A percentile compares a stretch with the other conserved stretches of the same genome.
Evolutionary conservation across 2,329 filamentous ascomycete genomes (phyloP).

Genomic region (Mycosphaerella sp.): DNA sequence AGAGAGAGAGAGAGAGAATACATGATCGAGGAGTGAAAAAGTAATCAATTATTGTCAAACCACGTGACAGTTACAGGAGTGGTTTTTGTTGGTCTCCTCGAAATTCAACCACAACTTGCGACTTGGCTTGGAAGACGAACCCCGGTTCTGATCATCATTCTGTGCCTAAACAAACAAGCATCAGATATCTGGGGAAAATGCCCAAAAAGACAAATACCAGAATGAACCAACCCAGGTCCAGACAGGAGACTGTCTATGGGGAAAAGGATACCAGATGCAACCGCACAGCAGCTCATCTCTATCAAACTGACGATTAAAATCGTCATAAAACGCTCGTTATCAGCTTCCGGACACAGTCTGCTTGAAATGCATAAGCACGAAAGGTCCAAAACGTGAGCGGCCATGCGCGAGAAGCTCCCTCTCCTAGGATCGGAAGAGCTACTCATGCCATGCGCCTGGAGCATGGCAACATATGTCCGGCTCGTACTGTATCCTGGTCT

Average conservation of each 20-base stretch:
- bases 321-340: conserved; percentile 26
- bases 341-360: conserved; percentile 18
- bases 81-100: conserved; percentile 12
- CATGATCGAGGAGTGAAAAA: conserved; percentile 3
- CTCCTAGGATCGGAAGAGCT: conserved; percentile 30
- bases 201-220: conserved; percentile 11
- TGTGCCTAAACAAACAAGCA: conserved; percentile 3
- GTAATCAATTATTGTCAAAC: conserved; percentile 7
- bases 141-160: neutral
- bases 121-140: neutral
- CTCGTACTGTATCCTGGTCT: conserved; percentile 21
- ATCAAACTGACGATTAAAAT: conserved; percentile 15
- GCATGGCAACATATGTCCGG: conserved; percentile 34
- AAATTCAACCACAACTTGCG: neutral
- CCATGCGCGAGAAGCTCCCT: conserved; percentile 32
- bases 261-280: conserved; percentile 33
- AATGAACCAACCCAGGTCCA: conserved; percentile 29
- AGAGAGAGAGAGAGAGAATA: neutral
- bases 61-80: conserved; percentile 15
- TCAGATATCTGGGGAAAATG: conserved; percentile 15
- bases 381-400: conserved; percentile 29
- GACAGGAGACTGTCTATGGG: conserved; percentile 20
- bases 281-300: conserved; percentile 30
- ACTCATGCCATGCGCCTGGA: conserved; percentile 29
- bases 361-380: conserved; percentile 17